These are phyloP conservation scores for Xylaria sp. DNA, from an alignment of 2,329 filamentous ascomycete genomes.

Conservation along the genomic window DNA sequence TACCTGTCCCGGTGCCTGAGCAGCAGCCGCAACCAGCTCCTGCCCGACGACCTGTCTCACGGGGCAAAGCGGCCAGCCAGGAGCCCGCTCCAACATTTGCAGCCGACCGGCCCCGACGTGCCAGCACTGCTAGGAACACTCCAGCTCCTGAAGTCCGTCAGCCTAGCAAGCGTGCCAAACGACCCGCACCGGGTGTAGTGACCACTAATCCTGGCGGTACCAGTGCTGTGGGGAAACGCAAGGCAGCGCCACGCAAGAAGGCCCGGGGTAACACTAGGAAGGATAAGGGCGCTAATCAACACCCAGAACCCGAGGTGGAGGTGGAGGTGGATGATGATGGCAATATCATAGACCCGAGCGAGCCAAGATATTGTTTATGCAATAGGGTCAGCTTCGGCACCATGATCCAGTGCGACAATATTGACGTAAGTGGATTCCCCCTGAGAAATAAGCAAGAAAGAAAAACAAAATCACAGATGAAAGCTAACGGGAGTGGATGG, in stretches of 20 bases:
- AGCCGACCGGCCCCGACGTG: slow-evolving; percentile 63
- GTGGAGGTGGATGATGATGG: slow-evolving; percentile 74
- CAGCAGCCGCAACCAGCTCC: slow-evolving; percentile 31
- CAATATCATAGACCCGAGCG: slow-evolving; percentile 77
- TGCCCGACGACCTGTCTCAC: slow-evolving; percentile 60
- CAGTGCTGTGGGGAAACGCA: slow-evolving; percentile 76
- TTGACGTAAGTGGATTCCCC: slow-evolving; percentile 67
- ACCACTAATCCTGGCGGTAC: slow-evolving; percentile 70
- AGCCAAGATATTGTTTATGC: slow-evolving; percentile 81
- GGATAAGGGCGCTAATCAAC: slow-evolving; percentile 55
- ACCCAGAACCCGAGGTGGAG: slow-evolving; percentile 55
- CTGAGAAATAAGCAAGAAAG: slow-evolving; percentile 21
- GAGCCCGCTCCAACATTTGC: slow-evolving; percentile 62
- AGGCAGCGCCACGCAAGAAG: slow-evolving; percentile 75
- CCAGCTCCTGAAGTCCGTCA: slow-evolving; percentile 60
- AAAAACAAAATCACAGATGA: slow-evolving; percentile 22
- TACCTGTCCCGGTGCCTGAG: slow-evolving; percentile 50
- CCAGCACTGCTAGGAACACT: slow-evolving; percentile 67
- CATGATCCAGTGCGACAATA: slow-evolving; percentile 86
- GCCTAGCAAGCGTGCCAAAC: slow-evolving; percentile 69
- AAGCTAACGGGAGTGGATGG: slow-evolving; percentile 43
- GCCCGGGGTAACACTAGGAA: slow-evolving; percentile 51
- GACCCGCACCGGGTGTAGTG: slow-evolving; percentile 77
- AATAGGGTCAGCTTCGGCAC: slow-evolving; percentile 82
- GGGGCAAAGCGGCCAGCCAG: slow-evolving; percentile 63